phyloP scores from a whole-genome alignment of 371 early-diverging fungal genomes.

The Mucor circinelloides region DNA sequence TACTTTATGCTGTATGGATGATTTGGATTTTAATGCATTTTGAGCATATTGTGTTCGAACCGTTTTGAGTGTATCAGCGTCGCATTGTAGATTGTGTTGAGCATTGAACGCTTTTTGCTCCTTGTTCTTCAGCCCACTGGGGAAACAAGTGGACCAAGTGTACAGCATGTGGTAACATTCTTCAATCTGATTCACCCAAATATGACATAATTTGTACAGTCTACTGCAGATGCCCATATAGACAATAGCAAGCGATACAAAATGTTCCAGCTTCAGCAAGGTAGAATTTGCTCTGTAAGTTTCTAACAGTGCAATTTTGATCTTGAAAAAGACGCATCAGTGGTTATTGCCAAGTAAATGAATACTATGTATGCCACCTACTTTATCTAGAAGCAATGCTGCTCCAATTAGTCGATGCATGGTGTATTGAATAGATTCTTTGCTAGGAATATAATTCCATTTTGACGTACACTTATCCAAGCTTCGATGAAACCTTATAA shows the following conservation, averaged over 20 bases:
- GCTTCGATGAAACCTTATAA: conserved; percentile 3
- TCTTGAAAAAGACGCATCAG: not conserved
- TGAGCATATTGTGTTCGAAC: conserved; percentile 12
- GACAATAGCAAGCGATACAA: conserved; percentile 37
- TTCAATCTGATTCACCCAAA: conserved; percentile 35
- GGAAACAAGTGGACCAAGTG: conserved; percentile 36
- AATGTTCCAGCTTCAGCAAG: conserved; percentile 38
- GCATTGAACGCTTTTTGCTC: conserved; percentile 6
- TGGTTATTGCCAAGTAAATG: not conserved
- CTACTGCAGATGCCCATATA: conserved; percentile 43
- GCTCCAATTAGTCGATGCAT: conserved; percentile 43
- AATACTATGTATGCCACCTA: not conserved
- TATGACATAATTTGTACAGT: conserved; percentile 29
- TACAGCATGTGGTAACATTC: conserved; percentile 39
- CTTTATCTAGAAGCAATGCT: conserved; percentile 39
- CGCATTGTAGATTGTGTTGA: conserved; percentile 12
- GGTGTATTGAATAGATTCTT: conserved; percentile 41
- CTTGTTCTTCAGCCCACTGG: conserved; percentile 36
- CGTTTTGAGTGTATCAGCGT: conserved; percentile 9
- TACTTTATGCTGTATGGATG: conserved; percentile 14
- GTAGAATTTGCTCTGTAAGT: conserved; percentile 40
- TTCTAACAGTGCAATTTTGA: conserved; percentile 32
- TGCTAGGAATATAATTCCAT: conserved; percentile 38
- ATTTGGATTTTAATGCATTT: conserved; percentile 1
- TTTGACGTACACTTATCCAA: conserved; percentile 29